Base-by-base conservation (phyloP, 31 red algal species). In the Bonnemaisonia californica region DNA sequence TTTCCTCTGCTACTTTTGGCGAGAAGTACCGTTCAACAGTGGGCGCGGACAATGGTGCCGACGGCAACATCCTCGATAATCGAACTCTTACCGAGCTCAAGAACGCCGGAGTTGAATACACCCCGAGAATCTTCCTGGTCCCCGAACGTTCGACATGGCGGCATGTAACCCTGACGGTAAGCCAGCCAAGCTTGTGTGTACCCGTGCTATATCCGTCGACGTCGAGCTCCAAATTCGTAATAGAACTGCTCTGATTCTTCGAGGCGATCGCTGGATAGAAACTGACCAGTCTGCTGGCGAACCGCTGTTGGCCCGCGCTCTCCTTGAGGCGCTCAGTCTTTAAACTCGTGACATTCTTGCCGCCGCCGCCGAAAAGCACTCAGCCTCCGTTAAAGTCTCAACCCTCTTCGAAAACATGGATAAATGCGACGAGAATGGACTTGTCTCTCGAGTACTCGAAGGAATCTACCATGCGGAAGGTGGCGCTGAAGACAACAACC, bases 1-100 rank as follows among this genome's bases (percentile, higher is more conserved):
- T 37, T 59, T 79, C 71, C 33, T 71, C 7, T 39, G 79, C 41
- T 26, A 82, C 32, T 11, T 82, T 82, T 71, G 64, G 79, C 34
- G 37, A 30, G 7, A 18, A 41, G 5, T 38, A 38, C 8, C 7
- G 9, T 7, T 21, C 67, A 5, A 71, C 67, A 24, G 31, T 71
- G 11, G 34, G 67, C 30, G 67, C 67, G 4, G 67, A 71, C 30
- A 71, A 38, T 32, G 13, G 67, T 12, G 30, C 67, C 24, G 67
- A 71, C 30, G 67, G 8, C 31, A 71, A 71, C 24, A 36, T 71
- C 7, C 27, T 58, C 28, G 51, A 58, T 28, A 41, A 18, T 23
- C 9, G 39, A 38, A 18, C 23, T 11, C 21, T 41, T 8, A 39
- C n/a, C n/a, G 32, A 71, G 7, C 4, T 41, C 21, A 11, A 45